phyloP scores from a whole-genome alignment of 169 alveolate species.

The Plasmodium blacklocki region DNA sequence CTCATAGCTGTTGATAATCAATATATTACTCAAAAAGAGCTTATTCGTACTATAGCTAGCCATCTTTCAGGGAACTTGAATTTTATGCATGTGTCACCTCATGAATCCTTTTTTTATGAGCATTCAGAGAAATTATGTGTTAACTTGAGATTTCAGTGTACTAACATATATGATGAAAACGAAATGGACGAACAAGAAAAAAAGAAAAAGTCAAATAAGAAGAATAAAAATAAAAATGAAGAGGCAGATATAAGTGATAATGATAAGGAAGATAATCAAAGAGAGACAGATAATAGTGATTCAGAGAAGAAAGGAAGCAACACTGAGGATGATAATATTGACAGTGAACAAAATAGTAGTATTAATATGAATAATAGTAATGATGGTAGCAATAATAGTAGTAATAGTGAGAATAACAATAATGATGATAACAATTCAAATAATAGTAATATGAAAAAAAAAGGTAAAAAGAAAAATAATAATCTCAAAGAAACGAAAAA shows the following conservation, averaged over 20 bases:
- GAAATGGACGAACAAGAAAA: background rate
- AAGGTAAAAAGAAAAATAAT: background rate
- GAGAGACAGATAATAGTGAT: background rate
- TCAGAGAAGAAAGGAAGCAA: background rate
- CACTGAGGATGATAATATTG: background rate
- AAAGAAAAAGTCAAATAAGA: background rate
- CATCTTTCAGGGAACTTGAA: conserved; percentile 32
- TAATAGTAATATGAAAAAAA: background rate
- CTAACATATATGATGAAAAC: background rate
- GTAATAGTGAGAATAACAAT: background rate
- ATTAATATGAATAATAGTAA: background rate
- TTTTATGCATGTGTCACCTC: conserved; percentile 19
- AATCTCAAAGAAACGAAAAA: background rate
- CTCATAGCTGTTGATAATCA: conserved; percentile 60
- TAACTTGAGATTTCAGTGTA: conserved; percentile 34
- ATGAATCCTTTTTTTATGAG: conserved; percentile 19
- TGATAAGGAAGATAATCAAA: background rate
- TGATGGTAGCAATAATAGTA: background rate
- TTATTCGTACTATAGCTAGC: conserved; percentile 26
- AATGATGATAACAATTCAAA: background rate
- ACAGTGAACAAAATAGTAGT: background rate
- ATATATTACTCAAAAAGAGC: conserved; percentile 31
- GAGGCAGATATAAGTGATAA: background rate
- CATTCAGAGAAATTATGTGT: conserved; percentile 43
- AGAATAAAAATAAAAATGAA: background rate